phyloP scores from a whole-genome alignment of 2,329 filamentous ascomycete genomes.

The Sclerotiophoma versabilis region DNA sequence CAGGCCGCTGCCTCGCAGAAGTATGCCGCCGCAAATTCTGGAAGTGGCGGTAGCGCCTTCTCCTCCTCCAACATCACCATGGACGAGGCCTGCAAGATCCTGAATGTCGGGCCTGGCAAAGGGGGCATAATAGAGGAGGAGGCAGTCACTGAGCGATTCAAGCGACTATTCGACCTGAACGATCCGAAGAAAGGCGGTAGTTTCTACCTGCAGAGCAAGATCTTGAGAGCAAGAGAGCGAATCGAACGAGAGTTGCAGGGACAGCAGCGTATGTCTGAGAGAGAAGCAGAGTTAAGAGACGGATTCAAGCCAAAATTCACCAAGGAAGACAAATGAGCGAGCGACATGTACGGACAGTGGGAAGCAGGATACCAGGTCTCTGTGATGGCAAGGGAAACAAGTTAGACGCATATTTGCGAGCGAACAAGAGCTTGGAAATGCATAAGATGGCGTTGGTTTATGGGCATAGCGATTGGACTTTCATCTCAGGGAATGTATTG shows the following conservation, averaged over 20 bases:
- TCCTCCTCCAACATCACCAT: conserved; percentile 80
- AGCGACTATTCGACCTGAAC: conserved; percentile 92
- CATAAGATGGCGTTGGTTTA: conserved; percentile 33
- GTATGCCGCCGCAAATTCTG: conserved; percentile 75
- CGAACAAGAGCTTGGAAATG: conserved; percentile 13
- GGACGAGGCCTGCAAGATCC: conserved; percentile 95
- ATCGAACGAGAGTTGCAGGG: conserved; percentile 86
- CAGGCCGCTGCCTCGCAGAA: conserved; percentile 88
- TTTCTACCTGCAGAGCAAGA: conserved; percentile 98
- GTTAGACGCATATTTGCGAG: background rate
- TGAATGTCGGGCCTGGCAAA: conserved; percentile 91
- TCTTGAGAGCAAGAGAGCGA: conserved; percentile 86
- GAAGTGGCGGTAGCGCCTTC: conserved; percentile 58
- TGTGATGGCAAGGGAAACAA: background rate
- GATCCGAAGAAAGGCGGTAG: conserved; percentile 95
- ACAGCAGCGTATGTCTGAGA: conserved; percentile 71
- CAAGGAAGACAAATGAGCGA: conserved; percentile 65
- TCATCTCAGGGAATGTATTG: conserved; percentile 10
- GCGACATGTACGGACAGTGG: background rate
- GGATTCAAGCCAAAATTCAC: conserved; percentile 97
- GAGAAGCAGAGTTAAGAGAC: conserved; percentile 79
- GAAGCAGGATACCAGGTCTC: background rate
- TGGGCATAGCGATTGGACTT: conserved; percentile 30
- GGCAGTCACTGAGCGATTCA: conserved; percentile 84
- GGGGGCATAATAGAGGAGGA: conserved; percentile 79